Evolutionary conservation across 257 asterid species (phyloP).

Genomic region (Nicotiana paniculata): DNA sequence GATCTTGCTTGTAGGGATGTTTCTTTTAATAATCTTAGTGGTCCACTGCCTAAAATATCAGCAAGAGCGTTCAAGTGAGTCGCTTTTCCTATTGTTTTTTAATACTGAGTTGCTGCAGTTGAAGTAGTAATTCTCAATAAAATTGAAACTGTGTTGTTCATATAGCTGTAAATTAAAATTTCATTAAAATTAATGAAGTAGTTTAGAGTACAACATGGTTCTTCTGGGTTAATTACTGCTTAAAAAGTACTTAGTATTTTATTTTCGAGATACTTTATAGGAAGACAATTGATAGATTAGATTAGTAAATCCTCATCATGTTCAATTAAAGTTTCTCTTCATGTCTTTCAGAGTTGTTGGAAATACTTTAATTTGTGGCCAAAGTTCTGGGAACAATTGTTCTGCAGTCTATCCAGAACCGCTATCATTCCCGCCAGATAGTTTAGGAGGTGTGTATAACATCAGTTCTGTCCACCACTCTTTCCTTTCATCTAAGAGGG

Average conservation of each 20-base stretch:
- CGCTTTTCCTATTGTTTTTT: background rate
- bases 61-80: constrained; percentile 71
- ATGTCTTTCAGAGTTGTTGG: constrained; percentile 59
- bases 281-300: background rate
- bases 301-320: background rate
- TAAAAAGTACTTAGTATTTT: background rate
- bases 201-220: background rate
- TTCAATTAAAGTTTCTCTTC: constrained; percentile 8
- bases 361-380: constrained; percentile 80
- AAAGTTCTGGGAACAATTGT: constrained; percentile 57
- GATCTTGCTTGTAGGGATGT: constrained; percentile 59
- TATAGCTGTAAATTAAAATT: background rate
- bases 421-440: constrained; percentile 62
- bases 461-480: background rate
- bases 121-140: background rate
- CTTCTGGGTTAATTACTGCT: background rate
- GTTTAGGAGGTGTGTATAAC: constrained; percentile 40
- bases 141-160: background rate
- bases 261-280: background rate
- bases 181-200: background rate
- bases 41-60: constrained; percentile 32
- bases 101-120: background rate
- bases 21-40: constrained; percentile 46
- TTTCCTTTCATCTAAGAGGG: background rate
- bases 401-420: constrained; percentile 79